Evolutionary conservation across 306 rosid species (phyloP), one percentile per base, ranked within the genome.

Genomic region (Datisca glomerata): DNA sequence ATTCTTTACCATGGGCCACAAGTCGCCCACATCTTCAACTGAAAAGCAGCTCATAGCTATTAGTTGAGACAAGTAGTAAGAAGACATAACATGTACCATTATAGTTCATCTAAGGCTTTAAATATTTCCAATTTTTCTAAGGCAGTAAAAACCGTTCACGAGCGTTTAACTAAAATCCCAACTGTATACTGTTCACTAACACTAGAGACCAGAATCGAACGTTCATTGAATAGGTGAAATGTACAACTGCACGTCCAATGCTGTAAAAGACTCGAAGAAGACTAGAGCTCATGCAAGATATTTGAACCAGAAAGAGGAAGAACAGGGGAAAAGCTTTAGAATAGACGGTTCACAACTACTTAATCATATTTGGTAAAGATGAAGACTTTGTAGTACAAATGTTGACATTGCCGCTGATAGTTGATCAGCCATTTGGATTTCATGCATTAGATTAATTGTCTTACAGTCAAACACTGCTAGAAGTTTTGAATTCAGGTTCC

Each of bases 11-110:
- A 65, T 78, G 18, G 98, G 98, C 98, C 98, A 91, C 69, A 91
- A 65, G 55, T 91, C 96, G 48, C 98, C 80, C 68, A 91, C 96
- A 35, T 84, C 98, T 72, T 91, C 98, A 68, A 91, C 98, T 91
- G 83, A 29, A 76, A 68, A 48, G 36, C 68, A 57, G 45, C 21
- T 18, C 12, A 10, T 22, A 1, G 21, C 29, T 47, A 57, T 52
- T 23, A 63, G 35, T 49, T 17, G 15, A 9, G 21, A 43, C 21
- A 32, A 21, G 32, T 34, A 43, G 56, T 6, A 45, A n/a, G 12
- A 21, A 47, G 49, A 56, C 38, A 59, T 11, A 46, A 52, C 15
- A 59, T 36, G 35, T 22, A 55, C 46, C 18, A 37, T 10, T n/a
- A n/a, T n/a, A n/a, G n/a, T n/a, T n/a, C n/a, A n/a, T n/a, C n/a